A percentile compares a stretch with the other conserved stretches of the same genome.
Conservation (phyloP, 306 rosid genomes). For the Geum urbanum region DNA sequence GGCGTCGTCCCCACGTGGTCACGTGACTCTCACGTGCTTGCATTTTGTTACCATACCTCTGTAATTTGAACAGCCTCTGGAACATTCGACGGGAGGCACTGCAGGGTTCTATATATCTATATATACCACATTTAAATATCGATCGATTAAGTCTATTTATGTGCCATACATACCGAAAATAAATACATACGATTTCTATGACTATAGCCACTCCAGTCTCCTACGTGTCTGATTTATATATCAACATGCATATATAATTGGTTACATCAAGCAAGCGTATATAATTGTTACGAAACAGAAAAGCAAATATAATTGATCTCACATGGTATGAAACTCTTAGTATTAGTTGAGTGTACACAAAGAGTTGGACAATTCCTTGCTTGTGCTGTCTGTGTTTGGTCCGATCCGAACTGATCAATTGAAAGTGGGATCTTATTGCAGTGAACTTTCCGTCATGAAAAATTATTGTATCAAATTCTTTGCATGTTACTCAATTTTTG, state of each 20-base stretch:
- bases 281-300: too few species aligned
- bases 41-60: background rate
- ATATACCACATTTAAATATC: background rate
- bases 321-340: background rate
- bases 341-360: background rate
- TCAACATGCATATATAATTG: too few species aligned
- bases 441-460: conserved; percentile 24
- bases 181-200: too few species aligned
- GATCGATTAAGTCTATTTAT: too few species aligned
- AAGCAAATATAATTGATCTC: background rate
- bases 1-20: conserved; percentile 39
- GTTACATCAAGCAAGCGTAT: too few species aligned
- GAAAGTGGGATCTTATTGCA: background rate
- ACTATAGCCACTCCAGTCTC: too few species aligned
- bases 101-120: background rate
- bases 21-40: conserved; percentile 23
- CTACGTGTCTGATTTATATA: too few species aligned
- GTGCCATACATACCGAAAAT: too few species aligned
- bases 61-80: background rate
- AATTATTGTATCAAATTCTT: conserved; percentile 17
- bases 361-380: conserved; percentile 10
- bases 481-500: background rate
- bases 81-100: background rate
- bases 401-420: background rate
- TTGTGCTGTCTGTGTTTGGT: background rate